Conservation (phyloP, 805 yeast species). For the Ogataea chonburiensis region DNA sequence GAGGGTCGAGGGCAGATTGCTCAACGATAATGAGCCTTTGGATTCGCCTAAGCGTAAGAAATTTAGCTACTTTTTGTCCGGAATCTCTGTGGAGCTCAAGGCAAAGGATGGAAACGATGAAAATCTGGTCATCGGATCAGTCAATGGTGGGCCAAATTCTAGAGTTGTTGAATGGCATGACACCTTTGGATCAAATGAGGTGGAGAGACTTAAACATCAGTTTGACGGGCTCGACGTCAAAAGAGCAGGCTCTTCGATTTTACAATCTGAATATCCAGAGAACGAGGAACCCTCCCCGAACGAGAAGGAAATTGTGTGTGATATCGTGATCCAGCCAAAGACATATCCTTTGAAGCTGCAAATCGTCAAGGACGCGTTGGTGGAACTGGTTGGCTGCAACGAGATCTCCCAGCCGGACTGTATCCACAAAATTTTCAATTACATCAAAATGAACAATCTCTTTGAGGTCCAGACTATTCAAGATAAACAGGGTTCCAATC, state of each 20-base stretch:
- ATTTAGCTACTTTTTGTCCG: constrained; percentile 78
- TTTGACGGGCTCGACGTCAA: constrained; percentile 91
- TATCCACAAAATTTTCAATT: constrained; percentile 43
- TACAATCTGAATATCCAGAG: constrained; percentile 23
- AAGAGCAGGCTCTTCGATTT: constrained; percentile 58
- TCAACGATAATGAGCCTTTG: constrained; percentile 46
- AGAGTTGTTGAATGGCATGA: constrained; percentile 88
- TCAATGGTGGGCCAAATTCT: constrained; percentile 35
- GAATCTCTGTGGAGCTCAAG: constrained; percentile 75
- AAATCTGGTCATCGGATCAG: constrained; percentile 23
- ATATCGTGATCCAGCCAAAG: constrained; percentile 78
- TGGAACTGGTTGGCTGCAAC: constrained; percentile 67
- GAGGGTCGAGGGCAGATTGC: constrained; percentile 80
- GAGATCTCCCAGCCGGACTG: constrained; percentile 85
- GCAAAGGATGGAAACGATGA: constrained; percentile 29
- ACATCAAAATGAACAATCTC: constrained; percentile 36
- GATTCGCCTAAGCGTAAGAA: constrained; percentile 53
- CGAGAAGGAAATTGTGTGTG: constrained; percentile 56
- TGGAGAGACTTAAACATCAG: constrained; percentile 37
- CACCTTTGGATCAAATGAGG: constrained; percentile 38
- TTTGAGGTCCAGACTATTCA: constrained; percentile 34
- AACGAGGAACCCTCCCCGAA: constrained; percentile 24
- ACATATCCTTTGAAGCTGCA: constrained; percentile 67
- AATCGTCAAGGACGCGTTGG: constrained; percentile 59
- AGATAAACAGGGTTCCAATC: constrained; percentile 22